These are phyloP conservation scores for Besnoitia besnoiti DNA, from an alignment of 169 alveolate species.

Conservation along the genomic window DNA sequence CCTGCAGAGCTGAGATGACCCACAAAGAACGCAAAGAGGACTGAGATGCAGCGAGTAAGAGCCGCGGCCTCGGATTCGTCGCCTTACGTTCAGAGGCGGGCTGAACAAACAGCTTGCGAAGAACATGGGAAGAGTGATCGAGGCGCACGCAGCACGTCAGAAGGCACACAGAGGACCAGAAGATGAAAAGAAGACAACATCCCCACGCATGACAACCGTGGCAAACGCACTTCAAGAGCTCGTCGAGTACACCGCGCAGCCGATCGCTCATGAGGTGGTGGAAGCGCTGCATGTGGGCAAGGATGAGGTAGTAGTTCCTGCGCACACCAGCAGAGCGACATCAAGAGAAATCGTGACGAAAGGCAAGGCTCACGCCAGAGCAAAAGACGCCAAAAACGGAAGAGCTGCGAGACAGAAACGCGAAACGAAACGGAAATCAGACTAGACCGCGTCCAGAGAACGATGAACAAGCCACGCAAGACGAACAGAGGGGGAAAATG, in stretches of 20 bases:
- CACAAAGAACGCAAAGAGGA: background rate
- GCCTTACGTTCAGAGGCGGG: too few relatives aligned
- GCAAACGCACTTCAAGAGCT: conserved; percentile 60
- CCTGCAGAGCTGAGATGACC: background rate
- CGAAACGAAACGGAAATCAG: too few relatives aligned
- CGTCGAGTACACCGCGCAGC: conserved; percentile 74
- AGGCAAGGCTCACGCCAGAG: too few relatives aligned
- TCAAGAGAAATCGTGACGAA: too few relatives aligned
- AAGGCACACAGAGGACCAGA: background rate
- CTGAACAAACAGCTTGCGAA: background rate
- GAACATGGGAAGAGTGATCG: background rate
- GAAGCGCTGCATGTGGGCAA: conserved; percentile 87
- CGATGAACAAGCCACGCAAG: too few relatives aligned
- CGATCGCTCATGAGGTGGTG: conserved; percentile 78
- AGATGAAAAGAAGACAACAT: background rate
- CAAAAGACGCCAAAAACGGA: too few relatives aligned
- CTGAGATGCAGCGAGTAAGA: background rate
- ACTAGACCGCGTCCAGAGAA: too few relatives aligned
- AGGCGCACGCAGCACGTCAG: background rate
- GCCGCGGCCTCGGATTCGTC: too few relatives aligned
- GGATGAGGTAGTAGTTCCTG: conserved; percentile 79
- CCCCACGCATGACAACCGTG: background rate
- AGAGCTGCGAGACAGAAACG: too few relatives aligned
- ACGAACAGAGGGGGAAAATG: too few relatives aligned
- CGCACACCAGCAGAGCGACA: background rate